Base-by-base conservation (phyloP, 345 rosid species). In the Aquilaria yunnanensis region DNA sequence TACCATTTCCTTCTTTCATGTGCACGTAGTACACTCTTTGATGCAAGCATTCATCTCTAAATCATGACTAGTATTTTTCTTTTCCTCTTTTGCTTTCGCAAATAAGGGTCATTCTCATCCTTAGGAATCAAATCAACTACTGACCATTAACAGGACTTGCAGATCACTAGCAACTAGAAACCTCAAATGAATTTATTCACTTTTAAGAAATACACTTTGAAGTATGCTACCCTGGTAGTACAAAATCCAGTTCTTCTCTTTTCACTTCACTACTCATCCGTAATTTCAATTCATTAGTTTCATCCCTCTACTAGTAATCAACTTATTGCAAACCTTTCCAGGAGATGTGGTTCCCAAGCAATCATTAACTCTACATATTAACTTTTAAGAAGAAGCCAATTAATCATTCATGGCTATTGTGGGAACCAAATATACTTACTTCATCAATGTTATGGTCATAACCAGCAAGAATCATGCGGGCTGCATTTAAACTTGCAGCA, bases 381-480 rank as follows among this genome's bases (percentile, higher is more conserved):
- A 23, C 23, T 23, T 23, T 23, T 23, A 31, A 29, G 50, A 56
- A 46, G 23, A 23, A 57, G 54, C 13, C 16, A 34, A 46, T 34
- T 23, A 9, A 43, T 14, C 14, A 58, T 37, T 5, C 43, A 37
- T 52, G 33, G 62, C 54, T 60, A 53, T 51, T 47, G 41, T n/a
- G 32, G 34, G 53, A 58, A 12, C 51, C 59, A 49, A 71, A 54
- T 48, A 63, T 14, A 63, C 83, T 79, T 80, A 86, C 99, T 63
- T 95, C 96, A 57, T 89, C 96, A 60, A 95, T 82, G 50, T 87
- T 79, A 64, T 91, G 99, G 70, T 95, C 97, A 74, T 91, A 91
- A 49, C 99, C 97, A 29, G 99, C 87, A 75, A 95, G 99, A 75
- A 95, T 84, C 99, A 95, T 95, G 66, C 96, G 83, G 43, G 96